phyloP scores from a whole-genome alignment of 768 basidiomycete species.

The Russula emetica region DNA sequence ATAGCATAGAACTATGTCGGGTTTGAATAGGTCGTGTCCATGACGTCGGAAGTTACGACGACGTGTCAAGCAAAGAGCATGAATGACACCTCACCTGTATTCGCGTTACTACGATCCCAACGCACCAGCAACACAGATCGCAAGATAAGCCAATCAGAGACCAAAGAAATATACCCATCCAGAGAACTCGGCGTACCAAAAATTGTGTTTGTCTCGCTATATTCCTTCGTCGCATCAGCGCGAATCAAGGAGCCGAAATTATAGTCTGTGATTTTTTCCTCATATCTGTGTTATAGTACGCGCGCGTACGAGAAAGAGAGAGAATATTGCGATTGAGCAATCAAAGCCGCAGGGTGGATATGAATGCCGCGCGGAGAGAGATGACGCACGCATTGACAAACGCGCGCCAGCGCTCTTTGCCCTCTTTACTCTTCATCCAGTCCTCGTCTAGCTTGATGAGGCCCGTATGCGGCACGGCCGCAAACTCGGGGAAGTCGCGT shows the following conservation, averaged over 20 bases:
- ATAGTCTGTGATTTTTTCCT: conserved; percentile 86
- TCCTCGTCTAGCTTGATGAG: conserved; percentile 75
- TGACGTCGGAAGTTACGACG: background rate
- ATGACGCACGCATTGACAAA: conserved; percentile 69
- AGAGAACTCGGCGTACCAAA: conserved; percentile 56
- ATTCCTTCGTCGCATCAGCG: conserved; percentile 72
- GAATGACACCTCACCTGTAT: conserved; percentile 50
- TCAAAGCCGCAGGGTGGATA: background rate
- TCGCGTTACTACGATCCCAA: conserved; percentile 50
- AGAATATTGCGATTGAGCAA: background rate
- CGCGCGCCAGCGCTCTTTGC: conserved; percentile 86
- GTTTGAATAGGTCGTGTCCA: background rate
- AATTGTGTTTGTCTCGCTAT: conserved; percentile 88
- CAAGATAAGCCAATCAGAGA: background rate
- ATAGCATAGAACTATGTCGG: conserved; percentile 79
- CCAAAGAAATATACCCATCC: background rate
- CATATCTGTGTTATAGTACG: conserved; percentile 52
- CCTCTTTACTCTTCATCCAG: conserved; percentile 81
- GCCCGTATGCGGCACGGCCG: conserved; percentile 37
- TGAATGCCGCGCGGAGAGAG: background rate
- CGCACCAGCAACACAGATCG: background rate
- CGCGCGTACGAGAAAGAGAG: background rate
- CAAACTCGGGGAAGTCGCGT: conserved; percentile 75
- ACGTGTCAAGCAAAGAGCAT: background rate
- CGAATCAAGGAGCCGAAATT: conserved; percentile 97